Base-by-base conservation (phyloP, 2,329 filamentous ascomycete species). In the Epichloe sylvatica region DNA sequence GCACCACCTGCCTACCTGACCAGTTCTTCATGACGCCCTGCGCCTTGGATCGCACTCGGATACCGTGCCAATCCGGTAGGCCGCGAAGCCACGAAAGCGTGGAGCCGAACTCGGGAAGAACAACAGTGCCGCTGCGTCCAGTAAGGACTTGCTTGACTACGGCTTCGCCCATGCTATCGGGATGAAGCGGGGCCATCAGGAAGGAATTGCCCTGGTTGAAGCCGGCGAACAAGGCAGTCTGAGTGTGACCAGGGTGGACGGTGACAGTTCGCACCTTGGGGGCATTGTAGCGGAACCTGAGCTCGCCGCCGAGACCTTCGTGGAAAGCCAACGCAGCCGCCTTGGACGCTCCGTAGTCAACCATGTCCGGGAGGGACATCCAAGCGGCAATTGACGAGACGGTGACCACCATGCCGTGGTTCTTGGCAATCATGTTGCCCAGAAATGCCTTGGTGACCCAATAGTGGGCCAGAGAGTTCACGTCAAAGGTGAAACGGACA, bases 401-500 rank as follows among this genome's bases (percentile, higher is more conserved):
- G 0, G 81, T 87, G 21, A 87, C 81, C 39, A 88, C 63, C 73
- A 84, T 84, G 52, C 84, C 84, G 66, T 88, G 83, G 66, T 86
- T 80, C 12, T 60, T 60, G 7, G 65, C 60, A 47, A 83, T 64
- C 74, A 89, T 83, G 55, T 67, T 61, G 0, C 84, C 84, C 1
- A 89, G 67, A 64, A 87, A 87, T 51, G 81, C 75, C 59, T 79
- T 76, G 6, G 74, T 67, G n/a, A 80, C 72, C 70, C 75, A 81
- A 69, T 78, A 86, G 65, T 83, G 83, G 2, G 80, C 71, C 34
- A 87, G 62, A 0, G 79, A 70, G 65, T 88, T 89, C 57, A 88
- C 80, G 52, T 81, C 79, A 62, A 87, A 86, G 47, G 81, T 84
- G 57, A 81, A 76, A 37, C 76, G 75, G 54, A 84, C 71, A 55